phyloP scores from a whole-genome alignment of 202 grass and related monocot species.

The Musa balbisiana region DNA sequence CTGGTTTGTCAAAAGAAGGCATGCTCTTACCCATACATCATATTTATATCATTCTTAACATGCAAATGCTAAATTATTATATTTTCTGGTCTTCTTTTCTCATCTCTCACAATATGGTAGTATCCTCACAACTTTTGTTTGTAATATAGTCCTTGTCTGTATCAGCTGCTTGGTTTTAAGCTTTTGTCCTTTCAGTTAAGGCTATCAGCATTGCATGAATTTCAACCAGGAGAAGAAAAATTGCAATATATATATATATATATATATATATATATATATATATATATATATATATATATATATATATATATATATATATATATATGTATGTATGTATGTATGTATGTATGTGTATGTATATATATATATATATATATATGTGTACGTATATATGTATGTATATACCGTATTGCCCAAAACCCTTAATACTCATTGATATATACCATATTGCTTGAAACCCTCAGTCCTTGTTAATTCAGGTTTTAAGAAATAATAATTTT shows the following conservation, averaged over 20 bases:
- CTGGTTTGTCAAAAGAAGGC: conserved; percentile 99
- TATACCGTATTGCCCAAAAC: not conserved
- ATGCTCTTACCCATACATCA: conserved; percentile 33
- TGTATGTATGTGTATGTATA: too few species aligned
- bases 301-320: too few species aligned
- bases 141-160: not conserved
- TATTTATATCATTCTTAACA: not conserved
- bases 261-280: too few species aligned
- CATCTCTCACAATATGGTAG: not conserved
- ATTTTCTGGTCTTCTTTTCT: not conserved
- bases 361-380: not conserved
- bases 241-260: not conserved
- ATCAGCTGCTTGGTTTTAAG: not conserved
- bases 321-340: too few species aligned
- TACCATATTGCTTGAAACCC: not conserved
- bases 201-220: not conserved
- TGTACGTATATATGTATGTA: not conserved
- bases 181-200: not conserved
- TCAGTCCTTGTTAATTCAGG: not conserved
- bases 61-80: not conserved
- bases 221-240: not conserved
- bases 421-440: not conserved
- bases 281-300: too few species aligned
- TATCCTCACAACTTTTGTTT: not conserved
- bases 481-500: not conserved